Conservation (phyloP, 129 eudicot species). For the Smallanthus sonchifolius region DNA sequence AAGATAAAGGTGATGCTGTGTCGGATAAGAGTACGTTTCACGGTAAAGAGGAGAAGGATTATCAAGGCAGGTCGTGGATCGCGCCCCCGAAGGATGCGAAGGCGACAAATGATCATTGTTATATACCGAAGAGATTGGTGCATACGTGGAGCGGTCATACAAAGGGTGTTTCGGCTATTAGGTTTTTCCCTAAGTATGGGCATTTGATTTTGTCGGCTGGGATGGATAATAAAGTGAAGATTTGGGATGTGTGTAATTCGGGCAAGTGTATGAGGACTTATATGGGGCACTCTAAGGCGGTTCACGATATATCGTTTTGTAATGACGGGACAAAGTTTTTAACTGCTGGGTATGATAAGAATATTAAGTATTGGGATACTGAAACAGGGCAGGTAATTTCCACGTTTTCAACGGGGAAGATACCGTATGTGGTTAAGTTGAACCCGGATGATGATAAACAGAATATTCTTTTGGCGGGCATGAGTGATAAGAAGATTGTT, state of each 20-base stretch:
- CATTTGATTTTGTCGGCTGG: conserved; percentile 94
- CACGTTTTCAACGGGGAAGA: conserved; percentile 86
- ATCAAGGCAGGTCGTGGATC: conserved; percentile 97
- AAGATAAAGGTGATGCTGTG: conserved; percentile 50
- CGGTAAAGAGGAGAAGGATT: conserved; percentile 93
- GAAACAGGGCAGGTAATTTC: conserved; percentile 96
- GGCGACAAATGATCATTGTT: conserved; percentile 80
- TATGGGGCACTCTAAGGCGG: conserved; percentile 95
- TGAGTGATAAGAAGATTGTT: conserved; percentile 98
- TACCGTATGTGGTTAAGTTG: conserved; percentile 88
- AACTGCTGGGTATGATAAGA: conserved; percentile 91
- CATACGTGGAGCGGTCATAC: conserved; percentile 99
- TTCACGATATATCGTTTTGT: conserved; percentile 80
- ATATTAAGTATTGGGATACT: conserved; percentile 98
- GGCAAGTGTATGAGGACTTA: conserved; percentile 98
- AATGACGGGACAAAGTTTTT: conserved; percentile 88
- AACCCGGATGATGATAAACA: conserved; percentile 99
- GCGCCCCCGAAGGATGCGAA: conserved; percentile 88
- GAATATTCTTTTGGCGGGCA: conserved; percentile 82
- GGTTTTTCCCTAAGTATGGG: conserved; percentile 87
- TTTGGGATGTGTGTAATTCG: conserved; percentile 91
- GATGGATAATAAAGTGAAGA: conserved; percentile 90
- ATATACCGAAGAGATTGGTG: conserved; percentile 86
- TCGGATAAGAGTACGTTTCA: conserved; percentile 85
- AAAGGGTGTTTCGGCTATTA: conserved; percentile 84